Base-by-base conservation (phyloP, 768 basidiomycete genomes). In the Piloderma croceum region DNA sequence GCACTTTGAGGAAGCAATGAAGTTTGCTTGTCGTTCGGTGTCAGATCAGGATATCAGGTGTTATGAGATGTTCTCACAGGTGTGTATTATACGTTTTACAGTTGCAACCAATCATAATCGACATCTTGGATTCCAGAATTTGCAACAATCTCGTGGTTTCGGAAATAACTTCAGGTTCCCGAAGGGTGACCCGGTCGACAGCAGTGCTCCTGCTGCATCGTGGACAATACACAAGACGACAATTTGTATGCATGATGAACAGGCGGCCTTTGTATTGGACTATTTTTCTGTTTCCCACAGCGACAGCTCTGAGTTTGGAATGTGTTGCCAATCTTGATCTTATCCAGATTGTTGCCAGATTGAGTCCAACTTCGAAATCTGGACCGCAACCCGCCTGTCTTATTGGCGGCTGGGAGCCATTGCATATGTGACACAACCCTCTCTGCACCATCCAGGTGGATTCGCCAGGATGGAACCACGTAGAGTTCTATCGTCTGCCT, bases 141-240 rank as follows among this genome's bases (percentile, higher is more conserved):
- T 91, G 45, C 89, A 90, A 65, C 90, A 91, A 63, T 88, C 87
- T 45, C 82, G 90, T 58, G 84, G 83, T 33, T 92, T 96, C 58
- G 93, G 94, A 35, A 85, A 83, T 67, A 85, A 80, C 62, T 99
- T 99, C 82, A 93, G 90, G 74, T 99, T 99, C 91, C 96, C 96
- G 21, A 92, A 93, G 52, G 74, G 78, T 38, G 60, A 56, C 12
- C 53, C 65, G 27, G 24, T 39, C 7, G 37, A 51, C 36, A 43
- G 57, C 12, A 50, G 57, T 34, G 55, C 54, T 17, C 62, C 63
- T 20, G 50, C 67, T 35, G 65, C 67, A 9, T 91, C 68, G 73
- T 79, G 24, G 90, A 93, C 45, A 90, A 96, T 48, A 68, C 79
- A 7, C 81, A 77, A 42, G 92, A 94, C 54, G 92, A 96, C 48